These are phyloP conservation scores for Crithidia mellificae DNA, from an alignment of 208 protist genomes.

Conservation along the genomic window DNA sequence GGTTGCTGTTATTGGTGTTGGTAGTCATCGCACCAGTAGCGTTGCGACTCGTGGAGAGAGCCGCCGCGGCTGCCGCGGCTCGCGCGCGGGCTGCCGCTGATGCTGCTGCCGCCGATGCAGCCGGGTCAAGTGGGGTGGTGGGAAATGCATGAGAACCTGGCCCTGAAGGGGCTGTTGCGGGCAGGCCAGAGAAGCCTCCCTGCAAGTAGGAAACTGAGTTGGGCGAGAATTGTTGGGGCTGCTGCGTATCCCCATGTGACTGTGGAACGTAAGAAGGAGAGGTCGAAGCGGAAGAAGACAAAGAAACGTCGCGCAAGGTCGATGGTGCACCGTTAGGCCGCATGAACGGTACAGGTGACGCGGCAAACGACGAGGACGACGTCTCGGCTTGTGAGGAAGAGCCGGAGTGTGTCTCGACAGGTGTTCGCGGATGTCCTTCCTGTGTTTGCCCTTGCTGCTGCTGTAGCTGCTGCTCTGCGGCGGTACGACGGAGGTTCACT, in stretches of 20 bases:
- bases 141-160: neutral
- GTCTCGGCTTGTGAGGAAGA: too few relatives aligned
- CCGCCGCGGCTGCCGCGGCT: slow-evolving; percentile 1
- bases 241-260: neutral
- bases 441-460: too few relatives aligned
- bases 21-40: neutral
- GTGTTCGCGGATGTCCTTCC: too few relatives aligned
- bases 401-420: too few relatives aligned
- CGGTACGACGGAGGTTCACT: slow-evolving; percentile 17
- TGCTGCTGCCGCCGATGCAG: too few relatives aligned
- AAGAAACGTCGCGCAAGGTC: neutral
- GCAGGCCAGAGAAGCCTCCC: neutral
- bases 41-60: neutral
- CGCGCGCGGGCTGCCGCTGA: neutral
- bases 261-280: neutral
- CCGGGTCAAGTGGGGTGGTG: too few relatives aligned
- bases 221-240: slow-evolving; percentile 7
- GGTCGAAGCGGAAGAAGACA: neutral
- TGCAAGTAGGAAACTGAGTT: neutral
- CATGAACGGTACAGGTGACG: neutral
- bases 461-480: slow-evolving; percentile 1
- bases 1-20: neutral
- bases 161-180: neutral
- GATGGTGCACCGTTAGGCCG: neutral
- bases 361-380: too few relatives aligned